Percentiles rank a stretch among this genome's conserved stretches.
These are phyloP conservation scores for Trametes hirsuta DNA, from an alignment of 1,284 basidiomycete genomes.

Conservation along the genomic window DNA sequence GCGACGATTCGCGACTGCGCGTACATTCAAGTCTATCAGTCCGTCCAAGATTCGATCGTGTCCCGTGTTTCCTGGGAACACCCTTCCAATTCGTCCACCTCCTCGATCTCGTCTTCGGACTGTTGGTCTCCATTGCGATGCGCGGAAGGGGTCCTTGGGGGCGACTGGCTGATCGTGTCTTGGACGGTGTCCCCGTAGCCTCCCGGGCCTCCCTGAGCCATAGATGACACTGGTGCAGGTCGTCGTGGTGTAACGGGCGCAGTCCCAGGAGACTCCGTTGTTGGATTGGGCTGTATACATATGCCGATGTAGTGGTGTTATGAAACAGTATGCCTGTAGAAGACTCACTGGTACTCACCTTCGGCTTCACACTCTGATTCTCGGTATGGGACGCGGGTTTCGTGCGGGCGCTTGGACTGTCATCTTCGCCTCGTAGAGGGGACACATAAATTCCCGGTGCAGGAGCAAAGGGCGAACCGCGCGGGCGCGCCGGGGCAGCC, in stretches of 20 bases:
- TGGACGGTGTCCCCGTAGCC: not conserved
- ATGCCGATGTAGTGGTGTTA: too few relatives aligned
- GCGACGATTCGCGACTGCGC: not conserved
- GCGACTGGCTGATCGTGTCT: not conserved
- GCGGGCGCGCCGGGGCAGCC: not conserved
- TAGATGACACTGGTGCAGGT: too few relatives aligned
- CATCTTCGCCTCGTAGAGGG: slow-evolving; percentile 38
- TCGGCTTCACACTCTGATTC: too few relatives aligned
- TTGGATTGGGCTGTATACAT: too few relatives aligned
- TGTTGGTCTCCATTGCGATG: not conserved
- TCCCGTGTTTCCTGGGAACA: slow-evolving; percentile 46
- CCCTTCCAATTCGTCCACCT: slow-evolving; percentile 16
- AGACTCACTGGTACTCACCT: too few relatives aligned
- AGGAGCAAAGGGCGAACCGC: slow-evolving; percentile 40
- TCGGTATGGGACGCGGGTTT: too few relatives aligned
- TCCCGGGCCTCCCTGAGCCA: too few relatives aligned
- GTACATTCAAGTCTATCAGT: not conserved
- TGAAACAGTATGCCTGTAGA: too few relatives aligned
- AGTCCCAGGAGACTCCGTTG: too few relatives aligned
- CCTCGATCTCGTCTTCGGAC: slow-evolving; percentile 6
- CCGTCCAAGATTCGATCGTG: slow-evolving; percentile 57
- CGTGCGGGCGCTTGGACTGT: too few relatives aligned
- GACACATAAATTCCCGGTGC: slow-evolving; percentile 51
- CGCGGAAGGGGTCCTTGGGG: not conserved
- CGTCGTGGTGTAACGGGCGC: too few relatives aligned